A percentile compares a stretch with the other conserved stretches of the same genome.
Evolutionary conservation across 73 alveolate genomes (phyloP).

Genomic region (Symbiodinium natans): DNA sequence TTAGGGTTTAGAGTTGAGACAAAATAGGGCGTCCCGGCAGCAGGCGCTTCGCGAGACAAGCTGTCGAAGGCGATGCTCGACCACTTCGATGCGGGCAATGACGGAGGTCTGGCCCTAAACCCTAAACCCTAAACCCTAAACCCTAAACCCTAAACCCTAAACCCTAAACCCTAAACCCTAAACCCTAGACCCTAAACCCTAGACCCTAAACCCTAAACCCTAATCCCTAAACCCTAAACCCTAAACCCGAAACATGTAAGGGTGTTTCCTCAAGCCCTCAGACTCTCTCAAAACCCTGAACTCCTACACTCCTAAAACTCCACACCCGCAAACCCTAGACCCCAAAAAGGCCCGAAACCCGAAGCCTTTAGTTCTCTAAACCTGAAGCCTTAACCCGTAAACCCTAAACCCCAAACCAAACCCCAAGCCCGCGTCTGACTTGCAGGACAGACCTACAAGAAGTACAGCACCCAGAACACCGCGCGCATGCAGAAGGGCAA

Average conservation of each 20-base stretch:
- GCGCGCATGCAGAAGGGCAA: conserved; percentile 83
- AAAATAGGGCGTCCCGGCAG: not conserved
- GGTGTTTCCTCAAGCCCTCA: too few species aligned
- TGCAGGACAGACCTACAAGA: conserved; percentile 53
- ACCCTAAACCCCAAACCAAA: not conserved
- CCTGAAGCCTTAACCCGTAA: not conserved
- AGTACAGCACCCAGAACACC: conserved; percentile 94
- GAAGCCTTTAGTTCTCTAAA: not conserved
- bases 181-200: too few species aligned
- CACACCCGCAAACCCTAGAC: not conserved
- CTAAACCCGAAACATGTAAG: too few species aligned
- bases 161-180: not conserved
- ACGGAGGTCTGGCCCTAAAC: not conserved
- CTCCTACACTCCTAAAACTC: not conserved
- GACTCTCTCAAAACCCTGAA: too few species aligned
- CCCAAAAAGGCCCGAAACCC: not conserved
- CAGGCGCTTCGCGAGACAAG: conserved; percentile 42
- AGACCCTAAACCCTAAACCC: not conserved
- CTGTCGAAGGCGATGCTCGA: conserved; percentile 72
- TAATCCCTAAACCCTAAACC: not conserved
- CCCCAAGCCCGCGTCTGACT: not conserved
- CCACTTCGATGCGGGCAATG: conserved; percentile 73
- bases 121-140: not conserved
- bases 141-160: not conserved
- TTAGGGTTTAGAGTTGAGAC: too few species aligned